Evolutionary conservation across 352 stramenopile genomes (phyloP).

Genomic region (Phytopythium oedochilum): DNA sequence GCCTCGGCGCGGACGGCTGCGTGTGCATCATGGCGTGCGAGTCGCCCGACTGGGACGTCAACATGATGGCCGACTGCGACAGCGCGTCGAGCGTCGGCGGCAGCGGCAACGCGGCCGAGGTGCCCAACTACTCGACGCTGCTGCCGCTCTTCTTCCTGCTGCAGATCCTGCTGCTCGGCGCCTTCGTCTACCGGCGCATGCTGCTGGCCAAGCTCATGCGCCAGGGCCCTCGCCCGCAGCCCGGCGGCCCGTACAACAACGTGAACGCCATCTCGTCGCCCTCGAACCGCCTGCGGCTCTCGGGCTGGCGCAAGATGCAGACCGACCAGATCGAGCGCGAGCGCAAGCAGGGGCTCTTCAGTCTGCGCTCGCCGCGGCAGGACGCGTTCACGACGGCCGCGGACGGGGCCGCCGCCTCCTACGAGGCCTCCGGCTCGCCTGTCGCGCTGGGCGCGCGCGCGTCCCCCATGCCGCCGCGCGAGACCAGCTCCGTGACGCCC

Average conservation of each 20-base stretch:
- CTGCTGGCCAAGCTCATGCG: conserved; percentile 23
- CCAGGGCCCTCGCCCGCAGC: neutral
- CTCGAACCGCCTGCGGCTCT: conserved; percentile 59
- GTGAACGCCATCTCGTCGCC: conserved; percentile 60
- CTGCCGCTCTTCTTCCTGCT: conserved; percentile 67
- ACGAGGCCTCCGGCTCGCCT: neutral
- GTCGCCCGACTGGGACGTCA: conserved; percentile 41
- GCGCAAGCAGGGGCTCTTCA: conserved; percentile 29
- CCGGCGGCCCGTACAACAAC: conserved; percentile 69
- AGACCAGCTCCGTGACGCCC: neutral
- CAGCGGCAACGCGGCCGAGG: conserved; percentile 9
- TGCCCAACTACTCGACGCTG: conserved; percentile 46
- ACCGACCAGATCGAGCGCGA: conserved; percentile 51
- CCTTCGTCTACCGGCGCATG: conserved; percentile 55
- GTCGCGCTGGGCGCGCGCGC: neutral
- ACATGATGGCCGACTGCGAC: conserved; percentile 45
- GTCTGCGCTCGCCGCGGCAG: neutral
- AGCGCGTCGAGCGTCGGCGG: conserved; percentile 11
- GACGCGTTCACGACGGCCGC: neutral
- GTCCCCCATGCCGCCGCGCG: neutral
- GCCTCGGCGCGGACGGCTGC: conserved; percentile 42
- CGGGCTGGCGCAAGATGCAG: conserved; percentile 53
- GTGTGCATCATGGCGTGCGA: conserved; percentile 66
- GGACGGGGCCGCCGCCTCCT: neutral
- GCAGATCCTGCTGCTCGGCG: conserved; percentile 49